A percentile compares a stretch with the other conserved stretches of the same genome.
These are phyloP conservation scores for Corymbia citriodora DNA, from an alignment of 441 rosid genomes.

Conservation along the genomic window DNA sequence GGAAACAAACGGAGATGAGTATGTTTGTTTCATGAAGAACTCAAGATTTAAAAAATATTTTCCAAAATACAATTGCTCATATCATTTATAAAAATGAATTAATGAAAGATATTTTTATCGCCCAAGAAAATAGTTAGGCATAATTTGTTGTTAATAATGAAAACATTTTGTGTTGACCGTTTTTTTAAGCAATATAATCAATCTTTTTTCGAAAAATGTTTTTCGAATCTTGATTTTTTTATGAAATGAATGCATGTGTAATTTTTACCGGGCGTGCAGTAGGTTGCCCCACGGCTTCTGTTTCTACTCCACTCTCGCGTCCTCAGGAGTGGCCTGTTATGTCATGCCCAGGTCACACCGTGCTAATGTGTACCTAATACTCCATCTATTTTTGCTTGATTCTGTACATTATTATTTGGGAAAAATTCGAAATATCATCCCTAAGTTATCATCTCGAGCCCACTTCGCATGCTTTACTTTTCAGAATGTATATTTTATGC, in stretches of 20 bases:
- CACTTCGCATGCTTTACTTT: background rate
- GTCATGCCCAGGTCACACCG: background rate
- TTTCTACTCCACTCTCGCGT: background rate
- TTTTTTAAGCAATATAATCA: background rate
- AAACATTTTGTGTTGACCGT: background rate
- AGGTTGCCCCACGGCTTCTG: no score
- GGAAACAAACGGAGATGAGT: rapidly evolving
- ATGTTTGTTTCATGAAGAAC: background rate
- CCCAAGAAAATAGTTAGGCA: background rate
- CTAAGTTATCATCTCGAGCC: background rate
- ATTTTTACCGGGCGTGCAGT: background rate
- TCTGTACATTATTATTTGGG: background rate
- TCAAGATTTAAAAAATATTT: background rate
- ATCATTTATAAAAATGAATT: background rate
- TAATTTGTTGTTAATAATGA: background rate
- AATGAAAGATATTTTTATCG: background rate
- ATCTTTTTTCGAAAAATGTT: background rate
- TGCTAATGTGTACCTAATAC: no score
- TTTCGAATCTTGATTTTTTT: no score
- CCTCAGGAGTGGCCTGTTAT: background rate
- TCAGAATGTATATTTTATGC: background rate
- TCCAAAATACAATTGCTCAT: background rate
- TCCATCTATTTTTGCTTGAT: background rate
- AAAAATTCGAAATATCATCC: background rate
- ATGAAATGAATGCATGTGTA: rapidly evolving